A percentile compares a stretch with the other conserved stretches of the same genome.
These are phyloP conservation scores for Cetradonia linearis DNA, from an alignment of 495 filamentous ascomycete species.

Conservation along the genomic window DNA sequence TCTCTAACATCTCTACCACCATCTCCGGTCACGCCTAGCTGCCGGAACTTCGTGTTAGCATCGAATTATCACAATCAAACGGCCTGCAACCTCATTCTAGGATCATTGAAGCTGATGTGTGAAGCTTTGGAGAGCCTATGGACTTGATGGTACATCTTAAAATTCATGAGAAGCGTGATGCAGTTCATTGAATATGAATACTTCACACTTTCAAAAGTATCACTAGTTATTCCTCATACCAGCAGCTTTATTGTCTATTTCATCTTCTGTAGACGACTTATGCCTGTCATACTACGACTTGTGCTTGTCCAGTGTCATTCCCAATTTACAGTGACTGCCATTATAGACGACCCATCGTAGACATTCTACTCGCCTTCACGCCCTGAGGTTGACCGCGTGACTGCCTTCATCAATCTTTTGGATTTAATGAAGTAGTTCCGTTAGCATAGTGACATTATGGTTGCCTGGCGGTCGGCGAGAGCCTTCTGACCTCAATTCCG, in stretches of 20 bases:
- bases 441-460: not conserved
- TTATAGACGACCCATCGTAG: not conserved
- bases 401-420: not conserved
- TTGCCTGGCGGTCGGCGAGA: not conserved
- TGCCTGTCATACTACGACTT: not conserved
- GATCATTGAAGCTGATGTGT: no score
- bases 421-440: not conserved
- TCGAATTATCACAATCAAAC: no score
- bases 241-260: not conserved
- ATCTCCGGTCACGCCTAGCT: no score
- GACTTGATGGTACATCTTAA: no score
- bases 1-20: no score
- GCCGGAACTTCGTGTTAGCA: no score
- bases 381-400: not conserved
- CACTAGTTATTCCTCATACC: not conserved
- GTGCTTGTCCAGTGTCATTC: not conserved
- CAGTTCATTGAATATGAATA: not conserved
- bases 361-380: not conserved
- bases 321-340: not conserved
- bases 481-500: not conserved
- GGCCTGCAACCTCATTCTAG: no score
- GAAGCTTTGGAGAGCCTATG: no score
- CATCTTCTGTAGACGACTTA: not conserved
- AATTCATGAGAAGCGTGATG: no score
- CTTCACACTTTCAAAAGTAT: not conserved